Evolutionary conservation across 23 red algal genomes (phyloP), one percentile per base, ranked within the genome.

Genomic region (Gracilaria domingensis): DNA sequence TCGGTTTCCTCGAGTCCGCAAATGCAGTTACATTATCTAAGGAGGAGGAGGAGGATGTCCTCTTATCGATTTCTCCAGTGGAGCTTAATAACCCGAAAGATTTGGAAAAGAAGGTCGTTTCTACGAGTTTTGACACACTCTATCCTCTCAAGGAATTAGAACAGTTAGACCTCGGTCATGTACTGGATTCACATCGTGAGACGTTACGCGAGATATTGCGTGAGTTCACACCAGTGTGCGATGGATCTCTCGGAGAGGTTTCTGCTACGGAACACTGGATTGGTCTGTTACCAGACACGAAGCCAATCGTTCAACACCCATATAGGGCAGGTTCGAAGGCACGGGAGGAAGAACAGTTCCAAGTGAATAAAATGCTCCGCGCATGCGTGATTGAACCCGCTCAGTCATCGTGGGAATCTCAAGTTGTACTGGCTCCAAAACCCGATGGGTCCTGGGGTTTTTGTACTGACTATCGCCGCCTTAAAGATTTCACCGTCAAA

Each of bases 181-280:
- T 80, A 4, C 36, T 38, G 28, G 75, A 47, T 8, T 55, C 45
- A 4, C 11, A 80, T 28, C 75, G 20, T 29, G 2, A 50, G 51
- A 20, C 3, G 1, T 28, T 80, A 24, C 75, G 75, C 30, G 29
- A 80, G 4, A 80, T 80, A 21, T 33, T 80, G 4, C 42, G 21
- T 18, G 45, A 9, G 12, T 80, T 80, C 50, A 57, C 42, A 6
- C 40, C 42, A 18, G 32, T 80, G 75, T 80, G 75, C 4, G 75
- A 80, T 20, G 75, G 40, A 13, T 57, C 42, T 51, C 75, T 80
- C 32, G 75, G 75, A 18, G 5, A 80, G 20, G 51, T 80, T 38
- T 12, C 25, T 6, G 20, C 38, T 7, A 80, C 20, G 25, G 42
- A 51, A 26, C 39, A 80, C 75, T 38, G 75, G 20, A 80, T 51